Evolutionary conservation across 495 filamentous ascomycete species (phyloP), one percentile per base, ranked within the genome.

Genomic region (Neurospora sublineolata): DNA sequence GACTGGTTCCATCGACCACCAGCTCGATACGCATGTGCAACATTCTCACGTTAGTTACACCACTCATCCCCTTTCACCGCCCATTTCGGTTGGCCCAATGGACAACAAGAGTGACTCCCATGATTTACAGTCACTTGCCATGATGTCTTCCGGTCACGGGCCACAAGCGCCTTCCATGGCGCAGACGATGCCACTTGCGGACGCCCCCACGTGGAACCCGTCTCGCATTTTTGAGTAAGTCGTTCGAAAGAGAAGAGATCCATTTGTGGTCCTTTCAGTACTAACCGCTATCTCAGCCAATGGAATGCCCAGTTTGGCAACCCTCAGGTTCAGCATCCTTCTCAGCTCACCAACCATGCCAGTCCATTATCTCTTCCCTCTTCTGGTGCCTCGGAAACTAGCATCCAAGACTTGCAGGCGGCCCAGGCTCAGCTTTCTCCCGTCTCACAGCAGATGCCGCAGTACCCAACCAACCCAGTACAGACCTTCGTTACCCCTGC

Each of bases 261-360:
- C 18, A n/a, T 30, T 36, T 11, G 33, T 70, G 14, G n/a, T 12
- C 46, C 37, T 40, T 40, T 76, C 70, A 78, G 85, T 73, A 85
- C 76, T 52, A 69, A 72, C 27, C 33, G 70, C 8, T 33, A n/a
- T 23, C 67, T 30, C 73, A 95, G 93, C 78, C 92, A 94, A 84
- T 97, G 94, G 94, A 93, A 94, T 76, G 90, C 91, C 72, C 93
- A 93, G 33, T 97, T 97, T 81, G 93, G 93, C 80, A 89, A 89
- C 77, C 87, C 85, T 68, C 83, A 84, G 71, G 77, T 82, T 72
- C 82, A 84, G 70, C 73, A 82, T 70, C 80, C 83, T 36, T 64
- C 52, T 64, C 52, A 82, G 30, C 76, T 83, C 36, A 74, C 79
- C 71, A 77, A 79, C 46, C 83, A 82, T 23, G 72, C 77, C 74